Percentiles rank a stretch among this genome's conserved stretches.
Conservation (phyloP, 1,139 yeast genomes). For the Kodamaea alishanica region DNA sequence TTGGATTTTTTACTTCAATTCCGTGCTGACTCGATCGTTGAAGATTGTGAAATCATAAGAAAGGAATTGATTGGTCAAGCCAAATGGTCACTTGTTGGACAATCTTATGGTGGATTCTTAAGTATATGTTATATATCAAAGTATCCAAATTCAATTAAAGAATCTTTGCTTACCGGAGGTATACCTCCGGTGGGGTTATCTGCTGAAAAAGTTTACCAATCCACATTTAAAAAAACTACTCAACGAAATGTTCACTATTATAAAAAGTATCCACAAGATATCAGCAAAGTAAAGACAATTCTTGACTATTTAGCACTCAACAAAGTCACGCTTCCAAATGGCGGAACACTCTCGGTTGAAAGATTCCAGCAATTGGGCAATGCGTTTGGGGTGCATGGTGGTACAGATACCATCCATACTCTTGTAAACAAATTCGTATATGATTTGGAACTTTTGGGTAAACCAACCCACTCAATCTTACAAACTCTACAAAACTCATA, state of each 20-base stretch:
- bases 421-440: constrained; percentile 36
- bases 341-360: constrained; percentile 47
- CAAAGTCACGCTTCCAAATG: constrained; percentile 41
- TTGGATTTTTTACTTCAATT: constrained; percentile 40
- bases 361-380: constrained; percentile 53
- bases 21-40: constrained; percentile 50
- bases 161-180: constrained; percentile 52
- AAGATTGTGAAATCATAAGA: constrained; percentile 48
- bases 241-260: constrained; percentile 50
- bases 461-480: constrained; percentile 36
- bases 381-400: constrained; percentile 48
- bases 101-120: constrained; percentile 57
- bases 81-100: constrained; percentile 54
- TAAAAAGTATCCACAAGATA: constrained; percentile 46
- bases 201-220: constrained; percentile 47
- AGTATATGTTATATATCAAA: constrained; percentile 48
- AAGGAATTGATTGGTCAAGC: constrained; percentile 26
- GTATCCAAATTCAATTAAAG: constrained; percentile 36
- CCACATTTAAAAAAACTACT: constrained; percentile 43
- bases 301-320: constrained; percentile 29
- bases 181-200: constrained; percentile 47
- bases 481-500: constrained; percentile 26
- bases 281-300: constrained; percentile 33
- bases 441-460: constrained; percentile 33
- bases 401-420: constrained; percentile 45